Conservation (phyloP, 441 rosid genomes). For the Capsella rubella region DNA sequence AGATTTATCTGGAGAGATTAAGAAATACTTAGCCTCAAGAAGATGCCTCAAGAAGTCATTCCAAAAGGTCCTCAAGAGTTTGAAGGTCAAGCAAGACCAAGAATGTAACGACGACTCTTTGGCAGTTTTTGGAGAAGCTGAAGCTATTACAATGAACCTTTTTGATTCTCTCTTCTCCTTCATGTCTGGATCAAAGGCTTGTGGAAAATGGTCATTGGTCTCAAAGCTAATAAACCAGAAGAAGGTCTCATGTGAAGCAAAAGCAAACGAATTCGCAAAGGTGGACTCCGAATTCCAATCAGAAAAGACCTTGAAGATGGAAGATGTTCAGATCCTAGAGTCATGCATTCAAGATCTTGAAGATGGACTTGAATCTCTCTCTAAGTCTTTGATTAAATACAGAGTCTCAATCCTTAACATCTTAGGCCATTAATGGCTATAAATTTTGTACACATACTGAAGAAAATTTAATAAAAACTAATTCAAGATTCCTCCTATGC, state of each 20-base stretch:
- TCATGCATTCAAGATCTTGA: conserved; percentile 47
- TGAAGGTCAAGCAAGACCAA: conserved; percentile 33
- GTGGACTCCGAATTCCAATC: conserved; percentile 26
- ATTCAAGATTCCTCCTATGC: neutral
- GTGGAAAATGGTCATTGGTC: conserved; percentile 45
- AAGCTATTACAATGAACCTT: conserved; percentile 38
- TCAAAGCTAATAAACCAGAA: conserved; percentile 50
- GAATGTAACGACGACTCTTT: conserved; percentile 17
- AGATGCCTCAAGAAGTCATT: conserved; percentile 41
- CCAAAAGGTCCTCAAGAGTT: conserved; percentile 29
- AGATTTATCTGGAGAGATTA: conserved; percentile 25
- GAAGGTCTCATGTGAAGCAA: conserved; percentile 39
- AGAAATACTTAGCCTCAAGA: conserved; percentile 39
- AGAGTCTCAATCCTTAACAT: conserved; percentile 37
- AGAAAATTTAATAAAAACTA: neutral
- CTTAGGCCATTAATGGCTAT: conserved; percentile 13
- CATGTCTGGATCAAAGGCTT: conserved; percentile 42
- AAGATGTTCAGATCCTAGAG: conserved; percentile 37
- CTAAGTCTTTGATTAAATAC: conserved; percentile 41
- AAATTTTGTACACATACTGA: conserved; percentile 12
- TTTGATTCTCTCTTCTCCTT: conserved; percentile 49
- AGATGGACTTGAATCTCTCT: conserved; percentile 42
- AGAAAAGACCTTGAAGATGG: conserved; percentile 20
- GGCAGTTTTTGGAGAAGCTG: conserved; percentile 40
- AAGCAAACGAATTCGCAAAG: conserved; percentile 30